These are phyloP conservation scores for Penicillium palitans DNA, from an alignment of 2,329 filamentous ascomycete species.

Conservation along the genomic window DNA sequence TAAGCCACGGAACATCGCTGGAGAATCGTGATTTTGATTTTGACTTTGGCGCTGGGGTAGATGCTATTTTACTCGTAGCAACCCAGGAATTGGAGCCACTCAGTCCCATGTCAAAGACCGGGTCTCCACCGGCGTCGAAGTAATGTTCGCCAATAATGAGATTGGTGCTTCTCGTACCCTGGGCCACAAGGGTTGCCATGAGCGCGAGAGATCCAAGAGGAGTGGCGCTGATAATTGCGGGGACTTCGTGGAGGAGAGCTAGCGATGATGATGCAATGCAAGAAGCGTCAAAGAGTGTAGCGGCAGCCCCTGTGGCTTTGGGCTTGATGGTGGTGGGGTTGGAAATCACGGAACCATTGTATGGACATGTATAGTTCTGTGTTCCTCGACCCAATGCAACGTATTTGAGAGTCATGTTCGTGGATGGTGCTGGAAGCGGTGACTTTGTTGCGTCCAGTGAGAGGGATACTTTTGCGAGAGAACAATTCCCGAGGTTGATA, in stretches of 20 bases:
- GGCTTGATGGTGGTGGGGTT: slow-evolving; percentile 27
- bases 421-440: slow-evolving; percentile 33
- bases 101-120: slow-evolving; percentile 36
- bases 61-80: slow-evolving; percentile 28
- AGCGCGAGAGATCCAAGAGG: slow-evolving; percentile 33
- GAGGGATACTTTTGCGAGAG: slow-evolving; percentile 14
- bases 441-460: slow-evolving; percentile 21
- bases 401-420: slow-evolving; percentile 41
- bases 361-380: slow-evolving; percentile 53
- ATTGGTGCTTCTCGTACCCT: slow-evolving; percentile 15
- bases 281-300: slow-evolving; percentile 47
- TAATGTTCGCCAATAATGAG: slow-evolving; percentile 42
- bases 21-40: slow-evolving; percentile 9
- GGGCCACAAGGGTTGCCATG: slow-evolving; percentile 20
- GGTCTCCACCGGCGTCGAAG: slow-evolving; percentile 30
- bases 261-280: slow-evolving; percentile 36
- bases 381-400: slow-evolving; percentile 51
- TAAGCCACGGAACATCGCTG: slow-evolving; percentile 38
- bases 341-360: slow-evolving; percentile 19
- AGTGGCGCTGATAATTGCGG: slow-evolving; percentile 21
- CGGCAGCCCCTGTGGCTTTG: slow-evolving; percentile 46
- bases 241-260: slow-evolving; percentile 32
- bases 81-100: slow-evolving; percentile 29
- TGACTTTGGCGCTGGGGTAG: slow-evolving; percentile 25
- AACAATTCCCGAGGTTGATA: slow-evolving; percentile 27